These are phyloP conservation scores for Beauveria caledonica DNA, from an alignment of 2,329 filamentous ascomycete species.

Conservation along the genomic window DNA sequence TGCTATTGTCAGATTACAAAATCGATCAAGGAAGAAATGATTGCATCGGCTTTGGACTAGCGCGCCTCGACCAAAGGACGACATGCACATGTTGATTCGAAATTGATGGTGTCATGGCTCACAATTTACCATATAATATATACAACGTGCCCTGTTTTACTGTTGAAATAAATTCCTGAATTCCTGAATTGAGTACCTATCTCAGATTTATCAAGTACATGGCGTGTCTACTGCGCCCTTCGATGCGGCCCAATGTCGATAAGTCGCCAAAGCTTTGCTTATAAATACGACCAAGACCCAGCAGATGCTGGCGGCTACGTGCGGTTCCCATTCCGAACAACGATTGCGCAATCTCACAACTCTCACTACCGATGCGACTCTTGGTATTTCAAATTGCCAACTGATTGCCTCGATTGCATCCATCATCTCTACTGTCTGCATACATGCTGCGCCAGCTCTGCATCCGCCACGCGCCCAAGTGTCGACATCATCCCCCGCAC, in stretches of 20 bases:
- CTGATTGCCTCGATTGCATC: neutral
- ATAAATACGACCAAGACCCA: neutral
- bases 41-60: too few species aligned
- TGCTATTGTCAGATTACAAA: too few species aligned
- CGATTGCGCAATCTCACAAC: neutral
- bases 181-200: too few species aligned
- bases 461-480: neutral
- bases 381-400: too few species aligned
- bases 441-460: neutral
- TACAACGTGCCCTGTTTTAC: neutral
- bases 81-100: too few species aligned
- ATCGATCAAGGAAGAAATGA: too few species aligned
- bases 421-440: neutral
- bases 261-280: neutral
- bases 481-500: neutral
- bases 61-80: too few species aligned
- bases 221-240: neutral
- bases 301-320: neutral
- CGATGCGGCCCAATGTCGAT: neutral
- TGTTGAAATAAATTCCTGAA: too few species aligned
- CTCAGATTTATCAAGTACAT: too few species aligned
- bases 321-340: neutral
- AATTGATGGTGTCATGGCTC: too few species aligned
- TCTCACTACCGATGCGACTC: neutral
- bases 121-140: too few species aligned